Evolutionary conservation across 2,329 filamentous ascomycete genomes (phyloP).

Genomic region (Trichoderma pleuroti): DNA sequence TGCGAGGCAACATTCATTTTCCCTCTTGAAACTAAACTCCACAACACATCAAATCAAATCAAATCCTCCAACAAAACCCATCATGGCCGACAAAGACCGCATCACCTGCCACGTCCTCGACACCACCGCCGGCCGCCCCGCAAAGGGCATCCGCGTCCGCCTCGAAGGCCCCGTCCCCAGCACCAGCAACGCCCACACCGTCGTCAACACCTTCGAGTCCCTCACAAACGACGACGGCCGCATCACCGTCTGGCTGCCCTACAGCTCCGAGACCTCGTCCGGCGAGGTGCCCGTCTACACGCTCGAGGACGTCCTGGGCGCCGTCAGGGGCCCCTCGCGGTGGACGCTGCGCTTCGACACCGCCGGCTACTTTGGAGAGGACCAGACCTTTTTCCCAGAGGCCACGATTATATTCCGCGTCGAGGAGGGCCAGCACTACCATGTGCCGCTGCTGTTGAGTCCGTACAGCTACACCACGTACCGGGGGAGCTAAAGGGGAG

Average conservation of each 20-base stretch:
- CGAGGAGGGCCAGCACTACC: constrained; percentile 63
- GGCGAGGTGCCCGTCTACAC: constrained; percentile 58
- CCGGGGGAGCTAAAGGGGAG: constrained; percentile 59
- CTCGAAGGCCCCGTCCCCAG: constrained; percentile 46
- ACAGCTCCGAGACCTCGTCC: constrained; percentile 46
- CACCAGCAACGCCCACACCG: constrained; percentile 24
- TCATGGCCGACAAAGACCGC: constrained; percentile 47
- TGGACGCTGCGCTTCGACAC: constrained; percentile 74
- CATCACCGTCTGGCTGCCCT: constrained; percentile 65
- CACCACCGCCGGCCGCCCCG: constrained; percentile 70
- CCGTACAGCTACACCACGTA: constrained; percentile 83
- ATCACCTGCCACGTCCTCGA: constrained; percentile 89
- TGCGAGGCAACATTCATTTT: not conserved
- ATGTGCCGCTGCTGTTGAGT: constrained; percentile 73
- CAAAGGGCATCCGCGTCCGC: constrained; percentile 61
- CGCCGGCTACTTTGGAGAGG: constrained; percentile 65
- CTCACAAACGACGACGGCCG: constrained; percentile 74
- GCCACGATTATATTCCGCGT: constrained; percentile 54
- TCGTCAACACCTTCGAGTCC: constrained; percentile 56
- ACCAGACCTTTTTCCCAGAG: constrained; percentile 59
- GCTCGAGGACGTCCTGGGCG: constrained; percentile 52
- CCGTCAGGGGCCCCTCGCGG: constrained; percentile 44
- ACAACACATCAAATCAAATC: not conserved
- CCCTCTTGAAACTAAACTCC: not conserved
- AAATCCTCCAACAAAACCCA: not conserved